Percentiles rank a stretch among this genome's conserved stretches.
These are phyloP conservation scores for Escovopsis weberi DNA, from an alignment of 2,329 filamentous ascomycete genomes.

Conservation along the genomic window DNA sequence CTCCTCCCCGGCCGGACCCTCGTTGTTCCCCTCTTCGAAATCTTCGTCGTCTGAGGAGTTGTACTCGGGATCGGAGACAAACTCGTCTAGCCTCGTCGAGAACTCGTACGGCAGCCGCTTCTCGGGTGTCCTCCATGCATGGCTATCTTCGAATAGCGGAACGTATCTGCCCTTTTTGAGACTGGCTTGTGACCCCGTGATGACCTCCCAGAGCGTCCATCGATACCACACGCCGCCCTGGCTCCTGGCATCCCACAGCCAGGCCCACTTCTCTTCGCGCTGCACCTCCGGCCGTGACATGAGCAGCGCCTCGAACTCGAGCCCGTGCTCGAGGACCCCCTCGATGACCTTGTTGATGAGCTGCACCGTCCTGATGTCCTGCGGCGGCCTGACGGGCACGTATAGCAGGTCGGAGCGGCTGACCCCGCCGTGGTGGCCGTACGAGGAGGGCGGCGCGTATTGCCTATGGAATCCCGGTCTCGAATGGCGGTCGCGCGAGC, in stretches of 20 bases:
- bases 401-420: constrained; percentile 38
- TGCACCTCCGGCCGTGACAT: constrained; percentile 81
- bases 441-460: constrained; percentile 67
- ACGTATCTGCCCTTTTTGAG: constrained; percentile 37
- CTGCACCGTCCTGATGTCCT: constrained; percentile 62
- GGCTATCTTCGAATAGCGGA: constrained; percentile 59
- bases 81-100: constrained; percentile 58
- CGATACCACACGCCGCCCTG: constrained; percentile 79
- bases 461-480: constrained; percentile 37
- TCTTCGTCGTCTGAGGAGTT: constrained; percentile 78
- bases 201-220: constrained; percentile 76
- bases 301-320: constrained; percentile 79
- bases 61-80: constrained; percentile 73
- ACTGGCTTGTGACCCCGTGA: constrained; percentile 45
- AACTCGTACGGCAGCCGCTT: constrained; percentile 69
- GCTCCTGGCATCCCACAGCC: constrained; percentile 78
- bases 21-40: constrained; percentile 41
- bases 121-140: constrained; percentile 65
- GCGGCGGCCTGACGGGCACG: constrained; percentile 60
- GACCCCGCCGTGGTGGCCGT: constrained; percentile 30
- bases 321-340: constrained; percentile 60
- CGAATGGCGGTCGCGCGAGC: constrained; percentile 21
- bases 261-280: constrained; percentile 79
- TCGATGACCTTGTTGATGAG: constrained; percentile 85
- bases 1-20: constrained; percentile 28